Base-by-base conservation (phyloP, 2,329 filamentous ascomycete species). In the Alternaria consortialis region DNA sequence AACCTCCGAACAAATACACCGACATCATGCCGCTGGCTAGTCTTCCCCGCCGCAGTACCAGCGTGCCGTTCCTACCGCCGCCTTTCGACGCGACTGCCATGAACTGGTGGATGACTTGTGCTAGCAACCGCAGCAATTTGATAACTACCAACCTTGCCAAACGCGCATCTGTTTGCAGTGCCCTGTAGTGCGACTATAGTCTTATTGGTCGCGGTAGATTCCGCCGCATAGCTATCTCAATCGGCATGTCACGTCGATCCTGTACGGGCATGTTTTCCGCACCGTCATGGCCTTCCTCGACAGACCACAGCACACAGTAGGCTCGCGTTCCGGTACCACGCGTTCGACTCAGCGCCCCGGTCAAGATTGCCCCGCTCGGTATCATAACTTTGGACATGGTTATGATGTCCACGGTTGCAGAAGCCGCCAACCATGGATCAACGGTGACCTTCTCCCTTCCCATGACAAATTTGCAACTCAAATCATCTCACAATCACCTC, bases 321-420 rank as follows among this genome's bases (percentile, higher is more conserved):
- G 25, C 34, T 60, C 40, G 46, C 47, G 53, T 53, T 31, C 40
- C 53, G 32, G 12, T 27, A 29, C 53, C 58, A 46, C 23, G 47
- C 17, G 12, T 27, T 53, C 23, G 40, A 42, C 2, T 34, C 34
- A 53, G 36, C 27, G 15, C 17, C n/a, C 40, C 32, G 27, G 25
- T 27, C 25, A n/a, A 27, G 36, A 17, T n/a, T 40, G 11, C 34
- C 32, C 20, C 50, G 50, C 50, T 50, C 34, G 32, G 27, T n/a
- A 17, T 34, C 20, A n/a, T 25, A 17, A 36, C 17, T 53, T 15
- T 37, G 51, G 51, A 6, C 17, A 3, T 56, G 29, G 32, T 40
- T 7, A 25, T 54, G 50, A 17, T 34, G 27, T 37, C 56, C 50
- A 54, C 17, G 56, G 56, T 58, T 17, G 50, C 15, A 11, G 42